Evolutionary conservation across 1,139 yeast species (phyloP).

Genomic region (Yamadazyma aaseri): DNA sequence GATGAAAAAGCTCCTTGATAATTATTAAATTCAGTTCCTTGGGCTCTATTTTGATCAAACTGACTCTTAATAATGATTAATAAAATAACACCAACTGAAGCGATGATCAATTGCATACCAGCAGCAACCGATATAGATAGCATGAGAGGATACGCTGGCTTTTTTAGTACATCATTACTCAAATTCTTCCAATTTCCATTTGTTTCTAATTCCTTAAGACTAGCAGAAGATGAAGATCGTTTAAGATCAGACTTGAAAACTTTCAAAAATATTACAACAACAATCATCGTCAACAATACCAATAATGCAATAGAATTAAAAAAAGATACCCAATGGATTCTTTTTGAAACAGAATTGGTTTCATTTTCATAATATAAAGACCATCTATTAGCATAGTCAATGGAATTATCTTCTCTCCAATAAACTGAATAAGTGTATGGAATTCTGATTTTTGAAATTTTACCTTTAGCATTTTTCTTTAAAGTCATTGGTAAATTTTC

Average conservation of each 20-base stretch:
- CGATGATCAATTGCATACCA: conserved; percentile 70
- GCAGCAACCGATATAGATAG: conserved; percentile 64
- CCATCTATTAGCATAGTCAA: conserved; percentile 75
- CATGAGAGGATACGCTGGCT: conserved; percentile 46
- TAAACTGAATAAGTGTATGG: conserved; percentile 86
- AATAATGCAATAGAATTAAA: conserved; percentile 65
- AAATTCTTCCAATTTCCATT: conserved; percentile 50
- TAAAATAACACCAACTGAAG: conserved; percentile 58
- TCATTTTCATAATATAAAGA: conserved; percentile 65
- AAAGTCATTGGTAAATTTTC: conserved; percentile 49
- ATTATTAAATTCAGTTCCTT: conserved; percentile 41
- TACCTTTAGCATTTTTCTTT: conserved; percentile 19
- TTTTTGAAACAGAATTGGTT: conserved; percentile 37
- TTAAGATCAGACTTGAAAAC: conserved; percentile 42
- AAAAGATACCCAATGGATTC: conserved; percentile 71
- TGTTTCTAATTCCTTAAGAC: conserved; percentile 1
- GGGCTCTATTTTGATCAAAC: conserved; percentile 22
- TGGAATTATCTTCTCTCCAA: conserved; percentile 78
- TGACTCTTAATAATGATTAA: conserved; percentile 53
- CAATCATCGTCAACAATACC: conserved; percentile 55
- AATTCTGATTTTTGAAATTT: conserved; percentile 33
- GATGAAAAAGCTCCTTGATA: conserved; percentile 63
- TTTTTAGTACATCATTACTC: conserved; percentile 51
- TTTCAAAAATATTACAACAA: conserved; percentile 59
- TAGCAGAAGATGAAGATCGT: conserved; percentile 16